Conservation (phyloP, 495 filamentous ascomycete species). For the Paragyromitra xinjiangensis region DNA sequence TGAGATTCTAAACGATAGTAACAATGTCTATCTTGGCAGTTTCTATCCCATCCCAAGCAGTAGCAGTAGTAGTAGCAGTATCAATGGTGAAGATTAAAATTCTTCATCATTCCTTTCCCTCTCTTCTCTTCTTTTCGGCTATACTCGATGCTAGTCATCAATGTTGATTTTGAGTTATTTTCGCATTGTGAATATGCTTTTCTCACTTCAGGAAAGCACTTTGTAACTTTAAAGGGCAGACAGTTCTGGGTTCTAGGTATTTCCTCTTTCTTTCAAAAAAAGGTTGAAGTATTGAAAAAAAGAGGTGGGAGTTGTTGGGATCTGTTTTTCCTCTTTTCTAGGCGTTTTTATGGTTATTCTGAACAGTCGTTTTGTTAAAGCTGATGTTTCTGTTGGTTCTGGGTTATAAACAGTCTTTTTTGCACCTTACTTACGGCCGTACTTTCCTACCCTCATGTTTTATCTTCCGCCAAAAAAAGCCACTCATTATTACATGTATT, state of each 20-base stretch:
- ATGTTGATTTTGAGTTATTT: not conserved
- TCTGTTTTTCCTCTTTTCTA: not conserved
- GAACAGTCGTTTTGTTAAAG: not conserved
- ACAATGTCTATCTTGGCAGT: slow-evolving; percentile 40
- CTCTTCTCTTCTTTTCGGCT: not conserved
- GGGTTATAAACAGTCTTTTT: slow-evolving; percentile 39
- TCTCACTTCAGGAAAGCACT: not conserved
- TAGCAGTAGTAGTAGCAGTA: slow-evolving; percentile 4
- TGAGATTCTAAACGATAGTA: slow-evolving; percentile 32
- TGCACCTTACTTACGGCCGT: not conserved
- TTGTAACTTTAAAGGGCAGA: not conserved
- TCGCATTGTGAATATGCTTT: slow-evolving; percentile 13
- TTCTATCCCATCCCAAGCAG: slow-evolving; percentile 28
- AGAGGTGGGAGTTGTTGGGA: not conserved
- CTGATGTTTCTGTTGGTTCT: not conserved
- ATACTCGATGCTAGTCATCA: not conserved
- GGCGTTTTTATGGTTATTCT: slow-evolving; percentile 7
- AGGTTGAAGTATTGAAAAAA: slow-evolving; percentile 20
- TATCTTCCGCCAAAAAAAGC: slow-evolving; percentile 3
- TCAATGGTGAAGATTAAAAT: not conserved
- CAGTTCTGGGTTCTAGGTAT: not conserved
- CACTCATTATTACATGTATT: not conserved
- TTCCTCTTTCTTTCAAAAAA: slow-evolving; percentile 19
- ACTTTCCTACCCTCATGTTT: slow-evolving; percentile 13
- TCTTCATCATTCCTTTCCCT: not conserved